Percentiles rank a stretch among this genome's conserved stretches.
Evolutionary conservation across 305 asterid genomes (phyloP).

Genomic region (Solanum aculeatissimum): DNA sequence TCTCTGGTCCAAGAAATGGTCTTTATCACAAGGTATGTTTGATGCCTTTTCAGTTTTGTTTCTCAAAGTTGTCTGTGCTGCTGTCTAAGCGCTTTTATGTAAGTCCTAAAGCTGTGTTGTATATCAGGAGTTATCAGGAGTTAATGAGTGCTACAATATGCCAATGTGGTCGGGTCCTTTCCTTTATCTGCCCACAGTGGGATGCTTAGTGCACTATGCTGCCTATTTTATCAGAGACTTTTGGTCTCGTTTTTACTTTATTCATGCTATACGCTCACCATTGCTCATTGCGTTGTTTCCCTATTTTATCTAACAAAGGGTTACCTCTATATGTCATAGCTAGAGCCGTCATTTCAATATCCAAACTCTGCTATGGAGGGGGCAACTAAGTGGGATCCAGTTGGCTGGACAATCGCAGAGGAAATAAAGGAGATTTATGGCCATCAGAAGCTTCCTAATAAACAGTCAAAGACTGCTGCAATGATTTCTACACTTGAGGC

Average conservation of each 20-base stretch:
- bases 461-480: slow-evolving; percentile 26
- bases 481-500: slow-evolving; percentile 52
- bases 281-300: neutral
- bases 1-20: slow-evolving; percentile 47
- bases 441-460: slow-evolving; percentile 26
- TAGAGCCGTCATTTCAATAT: slow-evolving; percentile 39
- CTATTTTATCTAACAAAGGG: slow-evolving; percentile 1
- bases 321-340: slow-evolving; percentile 19
- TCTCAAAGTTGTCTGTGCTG: neutral
- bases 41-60: neutral
- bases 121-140: neutral
- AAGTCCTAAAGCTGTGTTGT: neutral
- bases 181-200: neutral
- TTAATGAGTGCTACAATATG: neutral
- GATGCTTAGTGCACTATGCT: neutral
- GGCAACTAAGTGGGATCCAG: slow-evolving; percentile 93
- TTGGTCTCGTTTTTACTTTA: neutral
- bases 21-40: slow-evolving; percentile 39
- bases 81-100: neutral
- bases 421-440: slow-evolving; percentile 28
- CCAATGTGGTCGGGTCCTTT: neutral
- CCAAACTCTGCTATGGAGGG: slow-evolving; percentile 79
- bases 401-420: slow-evolving; percentile 41
- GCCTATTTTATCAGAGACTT: neutral
- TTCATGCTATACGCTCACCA: neutral